A percentile compares a stretch with the other conserved stretches of the same genome.
These are phyloP conservation scores for Dactylella cylindrospora DNA, from an alignment of 2,329 filamentous ascomycete genomes.

Conservation along the genomic window DNA sequence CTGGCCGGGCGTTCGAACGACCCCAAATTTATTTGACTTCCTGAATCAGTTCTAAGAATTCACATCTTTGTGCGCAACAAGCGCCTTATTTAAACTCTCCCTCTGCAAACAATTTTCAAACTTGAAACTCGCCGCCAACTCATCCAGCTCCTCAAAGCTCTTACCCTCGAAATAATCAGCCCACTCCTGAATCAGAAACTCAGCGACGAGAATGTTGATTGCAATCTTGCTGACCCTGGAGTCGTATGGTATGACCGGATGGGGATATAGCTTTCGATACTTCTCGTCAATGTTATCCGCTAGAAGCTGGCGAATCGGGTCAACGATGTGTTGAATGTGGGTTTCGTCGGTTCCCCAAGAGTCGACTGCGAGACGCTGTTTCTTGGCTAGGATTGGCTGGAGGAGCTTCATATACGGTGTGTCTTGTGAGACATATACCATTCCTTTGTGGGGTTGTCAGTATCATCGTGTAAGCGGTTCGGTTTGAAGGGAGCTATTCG, in stretches of 20 bases:
- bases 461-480: background rate
- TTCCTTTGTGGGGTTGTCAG: constrained; percentile 48
- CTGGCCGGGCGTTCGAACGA: too few species aligned
- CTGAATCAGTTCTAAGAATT: background rate
- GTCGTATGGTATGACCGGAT: constrained; percentile 57
- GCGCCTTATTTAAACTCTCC: constrained; percentile 56
- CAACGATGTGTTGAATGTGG: constrained; percentile 50
- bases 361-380: constrained; percentile 59
- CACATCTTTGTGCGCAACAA: constrained; percentile 46
- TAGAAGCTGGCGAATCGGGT: constrained; percentile 55
- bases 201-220: constrained; percentile 57
- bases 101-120: constrained; percentile 60
- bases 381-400: constrained; percentile 60
- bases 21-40: too few species aligned
- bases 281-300: constrained; percentile 54
- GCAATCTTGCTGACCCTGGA: constrained; percentile 56
- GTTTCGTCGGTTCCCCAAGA: constrained; percentile 57
- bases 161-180: constrained; percentile 60
- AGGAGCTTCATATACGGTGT: constrained; percentile 59
- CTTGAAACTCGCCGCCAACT: constrained; percentile 58
- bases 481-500: background rate
- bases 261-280: constrained; percentile 55
- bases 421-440: constrained; percentile 57
- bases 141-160: constrained; percentile 59
- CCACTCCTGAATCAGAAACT: constrained; percentile 60